Percentiles rank a stretch among this genome's conserved stretches.
phyloP scores from a whole-genome alignment of 176 grass and related monocot genomes.

The Ananas comosus region DNA sequence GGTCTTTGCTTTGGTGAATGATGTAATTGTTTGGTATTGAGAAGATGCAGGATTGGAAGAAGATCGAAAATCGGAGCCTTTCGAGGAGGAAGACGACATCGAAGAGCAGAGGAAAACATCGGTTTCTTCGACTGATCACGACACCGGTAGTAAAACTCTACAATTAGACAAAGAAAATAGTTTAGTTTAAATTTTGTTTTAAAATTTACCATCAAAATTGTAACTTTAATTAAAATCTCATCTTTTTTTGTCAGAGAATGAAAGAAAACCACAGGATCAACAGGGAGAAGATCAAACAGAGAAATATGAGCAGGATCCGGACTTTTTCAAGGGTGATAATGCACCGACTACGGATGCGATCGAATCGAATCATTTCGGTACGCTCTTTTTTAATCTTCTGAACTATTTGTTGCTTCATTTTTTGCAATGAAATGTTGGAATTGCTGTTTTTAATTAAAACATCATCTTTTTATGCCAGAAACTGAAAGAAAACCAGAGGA shows the following conservation, averaged over 20 bases:
- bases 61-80: neutral
- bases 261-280: conserved; percentile 13
- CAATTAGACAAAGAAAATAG: neutral
- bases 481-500: too few species aligned
- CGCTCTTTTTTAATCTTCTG: too few species aligned
- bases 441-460: too few species aligned
- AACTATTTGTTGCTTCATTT: too few species aligned
- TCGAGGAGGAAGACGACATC: neutral
- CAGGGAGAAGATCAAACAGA: conserved; percentile 6
- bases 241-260: conserved; percentile 8
- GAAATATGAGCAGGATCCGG: neutral
- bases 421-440: too few species aligned
- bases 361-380: too few species aligned
- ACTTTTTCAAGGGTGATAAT: too few species aligned
- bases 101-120: neutral
- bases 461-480: too few species aligned
- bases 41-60: neutral
- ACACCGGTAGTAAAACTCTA: neutral
- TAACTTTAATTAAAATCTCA: neutral
- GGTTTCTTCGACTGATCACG: too few species aligned
- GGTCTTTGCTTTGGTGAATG: neutral
- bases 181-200: neutral
- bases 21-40: neutral
- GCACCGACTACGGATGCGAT: too few species aligned
- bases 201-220: too few species aligned